phyloP scores from a whole-genome alignment of 495 filamentous ascomycete genomes.

The Alectoria sarmentosa region DNA sequence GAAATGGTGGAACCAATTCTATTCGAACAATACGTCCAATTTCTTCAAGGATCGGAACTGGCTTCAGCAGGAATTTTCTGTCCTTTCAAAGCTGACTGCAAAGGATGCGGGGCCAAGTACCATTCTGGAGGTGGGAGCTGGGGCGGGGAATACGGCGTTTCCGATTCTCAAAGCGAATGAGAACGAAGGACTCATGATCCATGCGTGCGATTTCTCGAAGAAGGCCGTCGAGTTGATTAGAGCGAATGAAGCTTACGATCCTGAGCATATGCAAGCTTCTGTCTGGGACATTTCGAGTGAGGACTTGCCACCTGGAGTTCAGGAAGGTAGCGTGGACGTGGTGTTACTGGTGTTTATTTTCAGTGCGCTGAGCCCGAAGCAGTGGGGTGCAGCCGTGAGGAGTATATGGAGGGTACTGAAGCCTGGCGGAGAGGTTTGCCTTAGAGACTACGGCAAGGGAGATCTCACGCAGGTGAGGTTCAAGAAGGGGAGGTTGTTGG shows the following conservation, averaged over 20 bases:
- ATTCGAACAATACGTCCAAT: conserved; percentile 87
- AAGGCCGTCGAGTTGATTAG: conserved; percentile 87
- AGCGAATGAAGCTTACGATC: conserved; percentile 56
- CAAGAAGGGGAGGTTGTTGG: conserved; percentile 84
- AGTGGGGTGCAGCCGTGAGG: conserved; percentile 75
- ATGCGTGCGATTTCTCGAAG: conserved; percentile 91
- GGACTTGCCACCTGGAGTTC: conserved; percentile 68
- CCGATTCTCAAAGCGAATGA: conserved; percentile 74
- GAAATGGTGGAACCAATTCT: conserved; percentile 96
- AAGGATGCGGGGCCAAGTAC: conserved; percentile 52
- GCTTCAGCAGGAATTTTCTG: conserved; percentile 89
- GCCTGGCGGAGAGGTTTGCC: conserved; percentile 81
- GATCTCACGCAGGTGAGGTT: conserved; percentile 96
- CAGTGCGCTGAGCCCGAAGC: conserved; percentile 75
- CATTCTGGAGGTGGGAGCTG: conserved; percentile 87
- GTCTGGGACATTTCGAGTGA: conserved; percentile 81
- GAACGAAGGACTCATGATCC: conserved; percentile 69
- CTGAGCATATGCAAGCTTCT: conserved; percentile 65
- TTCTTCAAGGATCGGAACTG: conserved; percentile 99
- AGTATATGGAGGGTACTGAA: conserved; percentile 80
- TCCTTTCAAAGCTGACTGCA: conserved; percentile 62
- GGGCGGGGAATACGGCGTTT: conserved; percentile 94
- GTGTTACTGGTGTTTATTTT: conserved; percentile 96
- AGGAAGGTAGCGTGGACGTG: conserved; percentile 71
- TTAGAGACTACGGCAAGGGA: conserved; percentile 91